Evolutionary conservation across 2,329 filamentous ascomycete species (phyloP), one percentile per base, ranked within the genome.

Genomic region (Didymosphaeria variabile): DNA sequence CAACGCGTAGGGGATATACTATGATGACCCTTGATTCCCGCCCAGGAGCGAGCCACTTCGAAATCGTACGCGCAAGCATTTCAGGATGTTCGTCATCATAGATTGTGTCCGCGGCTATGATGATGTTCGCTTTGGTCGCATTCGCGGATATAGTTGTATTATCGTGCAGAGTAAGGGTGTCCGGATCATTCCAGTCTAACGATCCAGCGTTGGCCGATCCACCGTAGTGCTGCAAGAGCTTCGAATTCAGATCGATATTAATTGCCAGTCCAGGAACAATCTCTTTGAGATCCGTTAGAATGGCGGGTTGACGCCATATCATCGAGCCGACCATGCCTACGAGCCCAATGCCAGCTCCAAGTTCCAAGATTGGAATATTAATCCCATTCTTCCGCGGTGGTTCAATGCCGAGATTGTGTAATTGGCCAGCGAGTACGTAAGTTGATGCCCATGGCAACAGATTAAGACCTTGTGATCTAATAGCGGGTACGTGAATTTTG

Each of bases 251-350:
- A 17, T 51, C 31, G 31, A 51, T 51, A 13, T 51, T 51, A 13
- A 12, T 32, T 3, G 31, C 36, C 3, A 51, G 32, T n/a, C 49
- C 49, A 4, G 49, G 49, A n/a, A 51, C 49, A 21, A 51, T 36
- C 1, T 4, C 17, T 21, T n/a, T 17, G 29, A 51, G 49, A 15
- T 51, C 49, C 13, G 49, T 51, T 7, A 51, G 32, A 7, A 51
- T 15, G 31, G 17, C 49, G 32, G 3, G 31, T 12, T 51, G 49
- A 19, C 21, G 31, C 49, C 49, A 51, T n/a, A 51, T 19, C 32
- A 51, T 51, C n/a, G 49, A 51, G 31, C 29, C 49, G 49, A 51
- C 49, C 6, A 51, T 15, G 21, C 49, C 49, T 7, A 51, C 49
- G 19, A 51, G 49, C 4, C 49, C 49, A 17, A 51, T 51, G n/a